Base-by-base conservation (phyloP, 768 basidiomycete species). In the Sistotremastrum suecicum region DNA sequence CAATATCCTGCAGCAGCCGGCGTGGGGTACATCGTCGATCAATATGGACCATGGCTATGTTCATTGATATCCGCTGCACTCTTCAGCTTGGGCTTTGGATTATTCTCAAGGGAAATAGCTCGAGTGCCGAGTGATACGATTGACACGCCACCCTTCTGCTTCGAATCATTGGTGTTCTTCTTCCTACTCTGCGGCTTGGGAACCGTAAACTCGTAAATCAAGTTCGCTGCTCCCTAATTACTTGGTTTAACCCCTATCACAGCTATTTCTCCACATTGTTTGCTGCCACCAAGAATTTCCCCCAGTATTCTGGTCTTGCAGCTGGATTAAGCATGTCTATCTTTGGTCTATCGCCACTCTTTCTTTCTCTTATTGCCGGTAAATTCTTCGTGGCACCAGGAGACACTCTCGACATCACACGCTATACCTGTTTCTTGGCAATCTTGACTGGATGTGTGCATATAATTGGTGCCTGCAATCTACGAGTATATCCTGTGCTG, bases 271-370 rank as follows among this genome's bases (percentile, higher is more conserved):
- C 83, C 0, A 71, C 75, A 5, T 60, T 88, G 9, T 87, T 89
- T 58, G 70, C 82, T 7, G 83, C 85, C 0, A 79, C 83, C 3
- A 78, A 75, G 60, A 67, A 65, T 38, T 87, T 87, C 50, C 78
- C 82, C 5, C 56, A 64, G 4, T 73, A 79, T 51, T 72, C 74
- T 39, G 83, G 83, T 12, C 59, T 78, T 29, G 75, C 82, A 7
- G 70, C 80, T 1, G 86, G 83, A 3, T 61, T 66, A 7, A 79
- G 71, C 55, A 77, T 78, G 68, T 75, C 83, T 2, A 62, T 86
- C 28, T 87, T 86, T 54, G 83, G 86, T n/a, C 69, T 87, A 34
- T 89, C 86, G 0, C 86, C 86, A 0, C 64, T 87, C 20, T 74
- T 83, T 52, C 69, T 87, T 5, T 80, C 84, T 20, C 48, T 71